phyloP scores from a whole-genome alignment of 257 asterid genomes.

The Asclepias syriaca region DNA sequence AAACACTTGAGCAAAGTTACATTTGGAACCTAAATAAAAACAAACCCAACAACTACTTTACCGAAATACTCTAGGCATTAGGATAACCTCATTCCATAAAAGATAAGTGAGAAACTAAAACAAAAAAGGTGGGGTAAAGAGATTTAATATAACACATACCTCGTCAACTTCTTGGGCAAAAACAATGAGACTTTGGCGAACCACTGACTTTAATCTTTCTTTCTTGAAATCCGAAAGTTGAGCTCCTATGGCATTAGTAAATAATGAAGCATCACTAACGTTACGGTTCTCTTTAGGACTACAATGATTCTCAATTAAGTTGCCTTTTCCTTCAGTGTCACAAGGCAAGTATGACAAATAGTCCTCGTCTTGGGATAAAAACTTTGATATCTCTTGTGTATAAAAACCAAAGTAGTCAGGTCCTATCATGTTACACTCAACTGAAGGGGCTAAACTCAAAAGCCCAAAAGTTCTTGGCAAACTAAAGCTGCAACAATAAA shows the following conservation, averaged over 20 bases:
- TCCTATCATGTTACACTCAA: slow-evolving; percentile 25
- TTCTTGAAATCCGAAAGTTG: slow-evolving; percentile 43
- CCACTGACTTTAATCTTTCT: slow-evolving; percentile 51
- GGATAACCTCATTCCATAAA: neutral
- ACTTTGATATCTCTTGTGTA: slow-evolving; percentile 36
- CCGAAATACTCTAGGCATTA: neutral
- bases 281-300: slow-evolving; percentile 11
- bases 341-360: slow-evolving; percentile 30
- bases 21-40: neutral
- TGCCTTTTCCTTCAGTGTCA: slow-evolving; percentile 21
- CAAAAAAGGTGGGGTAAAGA: neutral
- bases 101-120: neutral
- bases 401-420: slow-evolving; percentile 72
- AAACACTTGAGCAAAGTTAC: neutral
- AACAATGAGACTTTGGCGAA: slow-evolving; percentile 48
- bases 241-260: slow-evolving; percentile 56
- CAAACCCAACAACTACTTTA: neutral
- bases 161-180: slow-evolving; percentile 70
- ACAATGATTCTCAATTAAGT: slow-evolving; percentile 19
- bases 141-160: slow-evolving; percentile 30
- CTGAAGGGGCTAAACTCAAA: slow-evolving; percentile 25
- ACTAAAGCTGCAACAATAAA: slow-evolving; percentile 31
- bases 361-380: slow-evolving; percentile 50
- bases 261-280: slow-evolving; percentile 30
- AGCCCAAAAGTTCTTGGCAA: slow-evolving; percentile 36